A percentile compares a stretch with the other conserved stretches of the same genome.
Conservation (phyloP, 139 green algal genomes). For the Astrephomene gubernaculifera region DNA sequence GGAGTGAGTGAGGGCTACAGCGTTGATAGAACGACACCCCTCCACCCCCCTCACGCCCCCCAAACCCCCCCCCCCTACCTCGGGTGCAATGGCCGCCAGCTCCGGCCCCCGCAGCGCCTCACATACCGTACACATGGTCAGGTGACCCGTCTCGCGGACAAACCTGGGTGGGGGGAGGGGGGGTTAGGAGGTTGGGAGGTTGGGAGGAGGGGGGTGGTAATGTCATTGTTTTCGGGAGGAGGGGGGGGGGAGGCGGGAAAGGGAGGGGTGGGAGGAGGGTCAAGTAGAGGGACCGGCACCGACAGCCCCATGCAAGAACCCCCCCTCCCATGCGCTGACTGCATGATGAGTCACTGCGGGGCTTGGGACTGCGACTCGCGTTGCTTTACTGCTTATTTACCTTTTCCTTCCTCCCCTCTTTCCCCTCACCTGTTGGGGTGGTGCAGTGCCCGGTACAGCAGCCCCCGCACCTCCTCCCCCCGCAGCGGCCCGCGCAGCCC, state of each 20-base stretch:
- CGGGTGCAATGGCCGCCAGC: constrained; percentile 39
- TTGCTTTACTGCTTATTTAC: too few relatives aligned
- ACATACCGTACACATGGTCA: constrained; percentile 71
- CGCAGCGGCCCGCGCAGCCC: constrained; percentile 16
- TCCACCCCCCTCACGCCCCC: constrained; percentile 72
- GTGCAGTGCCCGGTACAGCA: constrained; percentile 66
- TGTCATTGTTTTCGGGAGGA: too few relatives aligned
- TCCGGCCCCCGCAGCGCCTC: constrained; percentile 53
- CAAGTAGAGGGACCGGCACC: too few relatives aligned
- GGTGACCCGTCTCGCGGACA: constrained; percentile 85
- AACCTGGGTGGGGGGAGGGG: constrained; percentile 65
- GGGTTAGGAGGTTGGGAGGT: neutral
- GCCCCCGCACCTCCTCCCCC: constrained; percentile 41
- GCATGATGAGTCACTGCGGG: too few relatives aligned
- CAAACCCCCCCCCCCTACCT: constrained; percentile 59
- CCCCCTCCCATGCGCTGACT: too few relatives aligned
- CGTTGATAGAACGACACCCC: too few relatives aligned
- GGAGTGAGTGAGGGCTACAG: too few relatives aligned
- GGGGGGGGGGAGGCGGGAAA: neutral
- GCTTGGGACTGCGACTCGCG: too few relatives aligned
- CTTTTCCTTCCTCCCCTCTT: too few relatives aligned
- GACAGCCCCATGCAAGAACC: too few relatives aligned
- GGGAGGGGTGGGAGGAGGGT: too few relatives aligned
- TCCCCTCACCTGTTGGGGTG: constrained; percentile 83
- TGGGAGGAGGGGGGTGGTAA: too few relatives aligned